These are phyloP conservation scores for Exophiala sp. DNA, from an alignment of 2,329 filamentous ascomycete genomes.

Conservation along the genomic window DNA sequence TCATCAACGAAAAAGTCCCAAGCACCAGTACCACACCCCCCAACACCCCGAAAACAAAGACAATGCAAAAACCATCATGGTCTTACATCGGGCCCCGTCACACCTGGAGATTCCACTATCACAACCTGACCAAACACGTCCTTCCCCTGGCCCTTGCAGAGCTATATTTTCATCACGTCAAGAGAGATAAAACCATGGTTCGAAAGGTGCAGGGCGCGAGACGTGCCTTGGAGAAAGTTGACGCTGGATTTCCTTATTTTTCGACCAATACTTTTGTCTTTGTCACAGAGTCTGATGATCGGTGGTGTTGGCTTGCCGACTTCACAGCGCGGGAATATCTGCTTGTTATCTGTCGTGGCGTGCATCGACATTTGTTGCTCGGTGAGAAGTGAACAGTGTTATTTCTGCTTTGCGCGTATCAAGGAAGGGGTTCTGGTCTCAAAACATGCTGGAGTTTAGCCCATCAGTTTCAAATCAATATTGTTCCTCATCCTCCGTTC, in stretches of 20 bases:
- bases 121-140: not conserved
- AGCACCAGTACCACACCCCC: too few relatives aligned
- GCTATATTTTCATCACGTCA: not conserved
- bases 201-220: not conserved
- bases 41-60: too few relatives aligned
- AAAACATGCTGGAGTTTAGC: too few relatives aligned
- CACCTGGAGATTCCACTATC: not conserved
- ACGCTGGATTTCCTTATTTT: constrained; percentile 6
- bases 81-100: constrained; percentile 1
- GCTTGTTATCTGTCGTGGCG: constrained; percentile 1
- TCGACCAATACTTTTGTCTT: constrained; percentile 6
- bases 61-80: not conserved
- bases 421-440: too few relatives aligned
- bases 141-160: not conserved
- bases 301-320: not conserved
- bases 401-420: too few relatives aligned
- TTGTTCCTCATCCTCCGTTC: too few relatives aligned
- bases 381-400: too few relatives aligned
- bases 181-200: not conserved
- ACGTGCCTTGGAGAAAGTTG: constrained; percentile 5
- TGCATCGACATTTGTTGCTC: not conserved
- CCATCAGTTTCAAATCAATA: too few relatives aligned
- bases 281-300: not conserved
- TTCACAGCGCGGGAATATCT: not conserved
- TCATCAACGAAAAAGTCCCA: not conserved